A percentile compares a stretch with the other conserved stretches of the same genome.
These are phyloP conservation scores for Kodamaea arcana DNA, from an alignment of 1,139 yeast species.

Conservation along the genomic window DNA sequence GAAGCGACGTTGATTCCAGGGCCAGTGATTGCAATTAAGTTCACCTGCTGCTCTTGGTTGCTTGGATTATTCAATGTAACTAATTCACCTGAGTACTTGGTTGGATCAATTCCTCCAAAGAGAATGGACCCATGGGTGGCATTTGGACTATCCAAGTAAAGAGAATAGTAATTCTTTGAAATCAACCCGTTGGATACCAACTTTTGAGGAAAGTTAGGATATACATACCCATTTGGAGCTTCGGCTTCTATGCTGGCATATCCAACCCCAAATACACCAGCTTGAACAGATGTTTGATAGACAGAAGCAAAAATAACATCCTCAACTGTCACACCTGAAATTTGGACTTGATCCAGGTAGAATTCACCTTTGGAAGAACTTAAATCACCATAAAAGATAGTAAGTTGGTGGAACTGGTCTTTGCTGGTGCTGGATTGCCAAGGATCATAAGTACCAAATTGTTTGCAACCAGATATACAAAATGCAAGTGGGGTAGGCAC, in stretches of 20 bases:
- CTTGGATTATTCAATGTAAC: slow-evolving; percentile 4
- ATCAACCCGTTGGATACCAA: slow-evolving; percentile 18
- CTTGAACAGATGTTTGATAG: slow-evolving; percentile 5
- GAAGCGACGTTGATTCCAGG: background rate
- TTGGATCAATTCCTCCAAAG: slow-evolving; percentile 29
- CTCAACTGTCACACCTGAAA: slow-evolving; percentile 5
- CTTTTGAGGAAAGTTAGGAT: slow-evolving; percentile 18
- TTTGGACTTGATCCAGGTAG: slow-evolving; percentile 6
- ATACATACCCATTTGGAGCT: slow-evolving; percentile 2
- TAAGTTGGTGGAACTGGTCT: slow-evolving; percentile 3
- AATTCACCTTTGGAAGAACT: slow-evolving; percentile 8
- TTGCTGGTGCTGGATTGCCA: slow-evolving; percentile 7
- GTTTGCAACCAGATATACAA: background rate
- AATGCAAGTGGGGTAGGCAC: slow-evolving; percentile 3
- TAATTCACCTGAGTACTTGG: slow-evolving; percentile 23
- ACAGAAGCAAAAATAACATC: slow-evolving; percentile 16
- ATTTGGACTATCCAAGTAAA: slow-evolving; percentile 16
- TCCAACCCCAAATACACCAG: slow-evolving; percentile 21
- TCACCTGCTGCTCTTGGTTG: background rate
- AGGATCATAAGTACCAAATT: slow-evolving; percentile 15
- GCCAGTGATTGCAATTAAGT: background rate
- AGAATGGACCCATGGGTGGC: slow-evolving; percentile 19
- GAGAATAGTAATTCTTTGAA: slow-evolving; percentile 17
- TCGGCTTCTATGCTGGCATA: slow-evolving; percentile 9
- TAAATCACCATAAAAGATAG: slow-evolving; percentile 10